Base-by-base conservation (phyloP, 176 grass and related monocot species). In the Juncus effusus region DNA sequence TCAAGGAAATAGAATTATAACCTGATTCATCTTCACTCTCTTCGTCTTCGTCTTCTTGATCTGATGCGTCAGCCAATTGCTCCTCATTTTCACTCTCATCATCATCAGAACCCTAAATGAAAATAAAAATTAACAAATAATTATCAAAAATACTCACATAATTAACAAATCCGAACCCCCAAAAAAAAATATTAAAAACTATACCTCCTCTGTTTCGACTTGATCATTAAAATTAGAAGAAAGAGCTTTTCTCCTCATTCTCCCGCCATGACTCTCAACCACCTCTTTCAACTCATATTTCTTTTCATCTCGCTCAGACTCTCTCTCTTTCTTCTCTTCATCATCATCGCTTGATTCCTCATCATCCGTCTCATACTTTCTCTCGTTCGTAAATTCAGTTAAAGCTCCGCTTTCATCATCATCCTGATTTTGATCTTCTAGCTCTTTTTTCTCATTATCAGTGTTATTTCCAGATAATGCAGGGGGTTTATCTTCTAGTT, bases 241-340 rank as follows among this genome's bases (percentile, higher is more conserved):
- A 38, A 89, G 74, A 52, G 78, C 94, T 86, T 77, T 99, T 77
- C 85, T 80, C 78, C 94, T 93, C 55, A 86, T 53, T 74, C 88
- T 89, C 72, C 88, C 94, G 69, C 81, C 49, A 9, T 45, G 73
- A 65, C 78, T 61, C 59, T 89, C 85, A 45, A 86, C 64, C 75
- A 86, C 28, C 79, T 92, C 94, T 67, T 77, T 91, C 69, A 99
- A 73, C 62, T 79, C 85, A 72, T 60, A 67, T 10, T 35, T 70
- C 61, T 13, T 72, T 67, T 66, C 49, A 61, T 74, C 68, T 70
- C 36, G 41, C n/a, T 80, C 67, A 62, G 45, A 16, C 12, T 58
- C 62, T 54, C 76, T 81, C 56, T 79, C 82, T 65, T 59, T 67
- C 10, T 65, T 74, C 12, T 76, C 78, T 57, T 66, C 80, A 64